A percentile compares a stretch with the other conserved stretches of the same genome.
Evolutionary conservation across 225 moss, liverwort and hornwort genomes (phyloP).

Genomic region (Bryum argenteum): DNA sequence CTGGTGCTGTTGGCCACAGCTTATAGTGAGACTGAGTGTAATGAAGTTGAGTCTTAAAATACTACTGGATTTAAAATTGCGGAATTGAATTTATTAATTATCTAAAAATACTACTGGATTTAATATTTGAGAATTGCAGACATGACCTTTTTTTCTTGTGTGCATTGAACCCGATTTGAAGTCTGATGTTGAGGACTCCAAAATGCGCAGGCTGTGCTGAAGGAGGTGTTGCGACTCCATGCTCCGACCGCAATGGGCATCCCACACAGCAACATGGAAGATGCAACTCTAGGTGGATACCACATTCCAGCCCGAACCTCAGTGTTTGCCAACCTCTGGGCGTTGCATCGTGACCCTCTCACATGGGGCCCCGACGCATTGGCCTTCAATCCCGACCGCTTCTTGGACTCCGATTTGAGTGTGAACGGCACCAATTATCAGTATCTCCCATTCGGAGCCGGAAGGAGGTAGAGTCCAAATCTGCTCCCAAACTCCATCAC

Average conservation of each 20-base stretch:
- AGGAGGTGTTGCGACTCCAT: conserved; percentile 58
- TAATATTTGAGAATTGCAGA: too few species aligned
- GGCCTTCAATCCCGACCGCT: conserved; percentile 40
- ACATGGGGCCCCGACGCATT: conserved; percentile 47
- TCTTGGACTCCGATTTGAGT: conserved; percentile 25
- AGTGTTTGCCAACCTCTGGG: conserved; percentile 44
- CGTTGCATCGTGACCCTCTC: conserved; percentile 47
- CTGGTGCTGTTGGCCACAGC: too few species aligned
- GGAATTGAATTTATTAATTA: too few species aligned
- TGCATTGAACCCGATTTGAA: too few species aligned
- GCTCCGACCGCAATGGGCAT: conserved; percentile 42
- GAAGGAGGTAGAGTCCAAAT: conserved; percentile 19
- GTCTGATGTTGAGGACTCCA: too few species aligned
- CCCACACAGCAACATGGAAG: conserved; percentile 50
- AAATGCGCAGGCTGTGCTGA: conserved; percentile 35
- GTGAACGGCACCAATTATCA: conserved; percentile 17
- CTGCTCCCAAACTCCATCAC: not conserved
- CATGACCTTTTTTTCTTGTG: too few species aligned
- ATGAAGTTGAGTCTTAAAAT: too few species aligned
- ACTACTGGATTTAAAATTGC: too few species aligned
- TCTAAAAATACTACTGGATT: too few species aligned
- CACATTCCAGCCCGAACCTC: conserved; percentile 53
- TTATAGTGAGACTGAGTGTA: too few species aligned
- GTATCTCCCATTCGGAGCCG: conserved; percentile 27
- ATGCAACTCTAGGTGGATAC: conserved; percentile 35